Evolutionary conservation across 2,329 filamentous ascomycete species (phyloP).

Genomic region (Botrytis tulipae): DNA sequence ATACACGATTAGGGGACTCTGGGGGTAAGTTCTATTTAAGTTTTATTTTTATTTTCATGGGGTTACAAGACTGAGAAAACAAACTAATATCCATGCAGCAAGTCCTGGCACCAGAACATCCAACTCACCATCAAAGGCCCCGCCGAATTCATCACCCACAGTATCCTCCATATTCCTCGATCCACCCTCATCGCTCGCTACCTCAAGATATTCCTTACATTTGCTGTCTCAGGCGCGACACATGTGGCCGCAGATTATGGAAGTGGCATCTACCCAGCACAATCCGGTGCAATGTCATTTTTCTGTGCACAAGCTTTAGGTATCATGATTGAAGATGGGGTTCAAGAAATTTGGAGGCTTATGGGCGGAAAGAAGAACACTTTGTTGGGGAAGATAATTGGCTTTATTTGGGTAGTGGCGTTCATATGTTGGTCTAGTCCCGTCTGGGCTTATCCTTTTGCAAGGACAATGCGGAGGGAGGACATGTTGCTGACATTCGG

Average conservation of each 20-base stretch:
- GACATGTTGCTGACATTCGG: not conserved
- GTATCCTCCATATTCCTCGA: not conserved
- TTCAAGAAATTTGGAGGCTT: slow-evolving; percentile 31
- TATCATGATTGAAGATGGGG: slow-evolving; percentile 37
- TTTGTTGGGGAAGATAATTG: not conserved
- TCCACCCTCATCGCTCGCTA: slow-evolving; percentile 31
- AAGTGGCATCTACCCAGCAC: slow-evolving; percentile 24
- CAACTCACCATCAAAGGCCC: not conserved
- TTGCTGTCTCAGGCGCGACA: slow-evolving; percentile 35
- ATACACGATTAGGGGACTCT: not conserved
- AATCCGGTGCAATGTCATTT: slow-evolving; percentile 30
- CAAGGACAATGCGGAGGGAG: not conserved
- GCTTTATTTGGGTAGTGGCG: not conserved
- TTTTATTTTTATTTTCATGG: not conserved
- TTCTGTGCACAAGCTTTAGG: slow-evolving; percentile 33
- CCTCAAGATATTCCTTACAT: slow-evolving; percentile 35
- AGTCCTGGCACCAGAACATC: not conserved
- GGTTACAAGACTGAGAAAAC: accelerated
- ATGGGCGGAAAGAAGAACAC: slow-evolving; percentile 6
- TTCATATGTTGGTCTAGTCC: not conserved
- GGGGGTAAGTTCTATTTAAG: not conserved
- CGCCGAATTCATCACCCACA: not conserved
- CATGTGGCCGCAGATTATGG: slow-evolving; percentile 30
- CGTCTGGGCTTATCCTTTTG: not conserved
- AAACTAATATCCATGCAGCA: not conserved